These are phyloP conservation scores for Pigoraptor vietnamica DNA, from an alignment of 78 protist species.

Conservation along the genomic window DNA sequence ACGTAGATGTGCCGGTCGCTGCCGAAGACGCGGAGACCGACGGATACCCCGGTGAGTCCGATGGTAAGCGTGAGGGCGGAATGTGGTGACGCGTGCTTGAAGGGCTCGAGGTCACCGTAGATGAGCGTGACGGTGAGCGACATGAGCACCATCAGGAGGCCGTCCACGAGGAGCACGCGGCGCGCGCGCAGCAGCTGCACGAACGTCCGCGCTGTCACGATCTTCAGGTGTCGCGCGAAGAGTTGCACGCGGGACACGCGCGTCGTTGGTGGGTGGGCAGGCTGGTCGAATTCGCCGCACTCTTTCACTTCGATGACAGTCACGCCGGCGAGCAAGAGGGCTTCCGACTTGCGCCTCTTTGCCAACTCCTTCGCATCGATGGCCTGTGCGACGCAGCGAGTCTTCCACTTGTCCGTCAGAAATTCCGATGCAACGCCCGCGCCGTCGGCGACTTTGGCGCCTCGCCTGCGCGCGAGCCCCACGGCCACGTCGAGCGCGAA, in stretches of 20 bases:
- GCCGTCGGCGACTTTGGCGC: not conserved
- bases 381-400: not conserved
- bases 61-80: not conserved
- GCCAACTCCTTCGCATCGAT: too few species aligned
- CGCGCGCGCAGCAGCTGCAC: not conserved
- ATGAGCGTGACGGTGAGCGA: not conserved
- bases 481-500: slow-evolving; percentile 10
- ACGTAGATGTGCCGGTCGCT: not conserved
- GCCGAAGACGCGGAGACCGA: not conserved
- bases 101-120: not conserved
- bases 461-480: not conserved
- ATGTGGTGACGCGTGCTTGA: not conserved
- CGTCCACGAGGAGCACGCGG: not conserved
- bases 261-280: not conserved
- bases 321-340: too few species aligned
- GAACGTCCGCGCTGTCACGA: not conserved
- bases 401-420: not conserved
- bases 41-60: not conserved
- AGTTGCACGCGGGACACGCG: not conserved
- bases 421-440: not conserved
- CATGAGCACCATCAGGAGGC: not conserved
- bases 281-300: too few species aligned
- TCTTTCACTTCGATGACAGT: too few species aligned
- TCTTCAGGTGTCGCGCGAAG: not conserved
- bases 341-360: too few species aligned